These are phyloP conservation scores for Apiospora marii DNA, from an alignment of 2,329 filamentous ascomycete genomes.

Conservation along the genomic window DNA sequence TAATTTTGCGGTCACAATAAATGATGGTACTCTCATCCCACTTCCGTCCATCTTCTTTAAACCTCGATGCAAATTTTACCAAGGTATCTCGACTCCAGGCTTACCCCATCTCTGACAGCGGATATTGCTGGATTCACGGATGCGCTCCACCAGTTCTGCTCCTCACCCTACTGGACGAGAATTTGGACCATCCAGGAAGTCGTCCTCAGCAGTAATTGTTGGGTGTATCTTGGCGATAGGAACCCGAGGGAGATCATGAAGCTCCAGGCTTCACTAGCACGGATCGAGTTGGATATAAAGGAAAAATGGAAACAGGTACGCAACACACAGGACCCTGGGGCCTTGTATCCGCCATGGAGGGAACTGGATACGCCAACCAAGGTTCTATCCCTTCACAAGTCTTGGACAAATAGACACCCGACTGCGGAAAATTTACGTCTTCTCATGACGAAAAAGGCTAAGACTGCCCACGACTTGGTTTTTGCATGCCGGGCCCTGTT, in stretches of 20 bases:
- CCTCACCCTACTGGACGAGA: not conserved
- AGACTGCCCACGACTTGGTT: not conserved
- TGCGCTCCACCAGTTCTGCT: not conserved
- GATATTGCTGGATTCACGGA: not conserved
- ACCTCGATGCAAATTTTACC: too few species aligned
- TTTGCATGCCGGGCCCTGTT: not conserved
- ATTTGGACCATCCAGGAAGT: slow-evolving; percentile 20
- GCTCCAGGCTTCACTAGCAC: not conserved
- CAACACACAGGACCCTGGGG: not conserved
- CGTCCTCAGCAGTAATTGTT: not conserved
- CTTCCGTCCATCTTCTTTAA: not conserved
- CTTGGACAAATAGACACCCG: too few species aligned
- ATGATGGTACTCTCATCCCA: not conserved
- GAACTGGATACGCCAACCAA: not conserved
- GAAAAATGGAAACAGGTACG: not conserved
- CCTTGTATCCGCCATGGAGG: not conserved
- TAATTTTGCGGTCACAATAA: too few species aligned
- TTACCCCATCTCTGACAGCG: not conserved
- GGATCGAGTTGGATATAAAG: not conserved
- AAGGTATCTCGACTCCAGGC: too few species aligned
- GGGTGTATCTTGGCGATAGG: not conserved
- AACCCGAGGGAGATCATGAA: not conserved
- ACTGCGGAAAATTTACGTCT: not conserved
- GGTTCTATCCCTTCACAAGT: not conserved
- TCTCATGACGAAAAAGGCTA: not conserved